Base-by-base conservation (phyloP, 805 yeast genomes). In the Isabelozyma pseudorhagii region DNA sequence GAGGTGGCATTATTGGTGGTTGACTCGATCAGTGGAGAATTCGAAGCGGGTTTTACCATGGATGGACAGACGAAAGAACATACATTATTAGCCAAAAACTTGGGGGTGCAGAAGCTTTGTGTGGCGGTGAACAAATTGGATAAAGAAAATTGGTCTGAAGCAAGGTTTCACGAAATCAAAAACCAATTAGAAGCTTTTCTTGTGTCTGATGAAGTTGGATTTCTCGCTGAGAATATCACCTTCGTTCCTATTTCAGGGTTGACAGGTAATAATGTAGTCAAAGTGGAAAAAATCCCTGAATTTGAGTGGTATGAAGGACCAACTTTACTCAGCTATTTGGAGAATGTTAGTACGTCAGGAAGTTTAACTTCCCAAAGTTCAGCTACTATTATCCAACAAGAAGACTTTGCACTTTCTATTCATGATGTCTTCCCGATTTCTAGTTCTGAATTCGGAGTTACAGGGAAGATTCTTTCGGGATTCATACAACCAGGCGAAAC, bases 51-150 rank as follows among this genome's bases (percentile, higher is more conserved):
- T 0, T 85, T 85, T 56, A 64, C 72, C 14, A 71, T 79, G 53
- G 82, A 80, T 57, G 93, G 94, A 2, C 92, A 87, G 64, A 87
- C 93, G 4, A 85, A 81, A 57, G 96, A 88, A 61, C 96, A 88
- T 60, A 81, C 90, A 1, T 67, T 84, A 8, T 75, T 88, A 39
- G 89, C 88, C 4, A 76, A 82, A 50, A 81, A 79, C 52, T 64
- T 88, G 46, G 94, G 94, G 0, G 75, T 87, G n/a, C 79, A 77
- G 28, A 71, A 71, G 21, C 63, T 87, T 29, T 71, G 87, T 29
- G 78, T 87, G 14, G 87, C 81, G 0, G 75, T 88, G 15, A 88
- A 89, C 66, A 88, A 88, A 62, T 69, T 88, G 73, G 96, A 88
- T 60, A 72, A 78, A 46, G 78, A 78, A 41, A 61, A 72, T 28